Base-by-base conservation (phyloP, 371 early-diverging fungal genomes). In the Rhizopus arrhizus region DNA sequence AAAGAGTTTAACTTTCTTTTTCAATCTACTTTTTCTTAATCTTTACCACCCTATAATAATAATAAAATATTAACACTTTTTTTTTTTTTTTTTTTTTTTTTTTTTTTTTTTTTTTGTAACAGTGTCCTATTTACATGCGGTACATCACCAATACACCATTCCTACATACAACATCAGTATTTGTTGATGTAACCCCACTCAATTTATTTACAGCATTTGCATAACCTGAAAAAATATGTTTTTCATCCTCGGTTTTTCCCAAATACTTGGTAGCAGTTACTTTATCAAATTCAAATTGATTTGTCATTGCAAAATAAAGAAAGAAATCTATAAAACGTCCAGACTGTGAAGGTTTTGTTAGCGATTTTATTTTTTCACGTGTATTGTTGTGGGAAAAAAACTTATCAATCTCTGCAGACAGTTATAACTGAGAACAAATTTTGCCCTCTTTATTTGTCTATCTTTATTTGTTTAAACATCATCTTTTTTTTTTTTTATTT, bases 111-210 rank as follows among this genome's bases (percentile, higher is more conserved):
- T 22, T 22, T 22, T 22, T 22, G 22, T 22, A 22, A 22, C 22
- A 22, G 2, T 22, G 2, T 22, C 22, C 22, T 22, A 22, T 22
- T 74, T 78, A 75, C 78, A 53, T 72, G 63, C 15, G 78, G 75
- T 1, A 73, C 75, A 31, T 66, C 63, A 7, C 78, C 78, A 42
- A 75, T 64, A 29, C 66, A 62, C 73, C 73, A 77, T 40, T 59
- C 40, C 69, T 72, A 47, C 4, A 13, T 28, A 6, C 10, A 8
- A 10, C 1, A 46, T 3, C 2, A 47, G 32, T 12, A 29, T 31
- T 6, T 13, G 11, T 16, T 16, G 10, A 46, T 15, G 7, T 3
- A 33, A 7, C 13, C 13, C 8, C 42, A 59, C 38, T 41, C 10
- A 16, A 16, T 43, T 56, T 43, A 15, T 46, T 62, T 59, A 67